Evolutionary conservation across 306 rosid genomes (phyloP), one percentile per base, ranked within the genome.

Genomic region (Acacia crassicarpa): DNA sequence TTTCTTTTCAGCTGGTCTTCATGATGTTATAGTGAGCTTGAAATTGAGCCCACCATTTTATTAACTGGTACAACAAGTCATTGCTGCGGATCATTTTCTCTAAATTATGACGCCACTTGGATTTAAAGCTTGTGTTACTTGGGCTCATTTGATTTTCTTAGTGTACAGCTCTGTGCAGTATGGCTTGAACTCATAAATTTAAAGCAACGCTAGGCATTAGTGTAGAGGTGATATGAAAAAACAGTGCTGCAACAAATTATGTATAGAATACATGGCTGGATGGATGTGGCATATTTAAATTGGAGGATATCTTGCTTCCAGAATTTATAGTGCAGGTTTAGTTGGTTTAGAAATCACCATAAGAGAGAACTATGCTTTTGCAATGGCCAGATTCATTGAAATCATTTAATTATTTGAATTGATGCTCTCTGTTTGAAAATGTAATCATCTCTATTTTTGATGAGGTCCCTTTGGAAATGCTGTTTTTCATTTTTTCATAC

Each of bases 1-100:
- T 46, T 72, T 72, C 41, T 48, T 48, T 46, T 20, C 19, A 46
- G 8, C 58, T 5, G 62, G 43, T 72, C 16, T 72, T 30, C 22
- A 27, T 72, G 76, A 54, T 72, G 30, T 72, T 46, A 30, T 33
- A 27, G 15, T 46, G 76, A 25, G 76, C 76, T 72, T 48, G 43
- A 48, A 25, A 33, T n/a, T 72, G 1, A 10, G 61, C 25, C 16
- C 40, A 14, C 43, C 43, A 27, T 46, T 15, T 38, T 48, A 27
- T 72, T 23, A 6, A 72, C 41, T 45, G 59, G 59, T 27, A 23
- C 9, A 7, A 15, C 41, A 7, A 13, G 22, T 32, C 14, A 45
- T 72, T 72, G 35, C 33, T 9, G 35, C 12, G 67, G 6, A 59
- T 59, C 33, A 35, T 22, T 59, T 59, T 23, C 41, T 25, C 13